These are phyloP conservation scores for Russula brevipes DNA, from an alignment of 768 basidiomycete species.

Conservation along the genomic window DNA sequence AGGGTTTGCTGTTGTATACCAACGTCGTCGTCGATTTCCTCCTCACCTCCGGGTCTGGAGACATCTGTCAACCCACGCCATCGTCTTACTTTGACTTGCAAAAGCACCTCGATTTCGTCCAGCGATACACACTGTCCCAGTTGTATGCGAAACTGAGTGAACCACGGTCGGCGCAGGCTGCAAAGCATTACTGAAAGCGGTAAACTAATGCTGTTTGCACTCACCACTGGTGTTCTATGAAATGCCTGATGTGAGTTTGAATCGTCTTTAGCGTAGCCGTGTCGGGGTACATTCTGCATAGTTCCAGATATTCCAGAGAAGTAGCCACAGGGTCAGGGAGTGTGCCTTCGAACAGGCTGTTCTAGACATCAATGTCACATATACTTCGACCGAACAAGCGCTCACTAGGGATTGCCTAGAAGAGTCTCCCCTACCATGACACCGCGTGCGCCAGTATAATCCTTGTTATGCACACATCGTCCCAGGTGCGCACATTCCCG, in stretches of 20 bases:
- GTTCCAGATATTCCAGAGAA: conserved; percentile 61
- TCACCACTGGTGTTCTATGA: conserved; percentile 65
- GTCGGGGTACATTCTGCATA: conserved; percentile 50
- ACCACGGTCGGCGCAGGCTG: conserved; percentile 31
- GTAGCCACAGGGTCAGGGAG: conserved; percentile 61
- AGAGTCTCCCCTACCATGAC: conserved; percentile 80
- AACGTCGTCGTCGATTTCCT: background rate
- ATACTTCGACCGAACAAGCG: background rate
- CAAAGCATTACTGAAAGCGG: background rate
- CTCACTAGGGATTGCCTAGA: conserved; percentile 67
- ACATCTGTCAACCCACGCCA: conserved; percentile 25
- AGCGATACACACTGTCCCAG: conserved; percentile 25
- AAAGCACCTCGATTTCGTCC: conserved; percentile 27
- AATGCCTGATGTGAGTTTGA: conserved; percentile 61
- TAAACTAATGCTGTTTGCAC: conserved; percentile 23
- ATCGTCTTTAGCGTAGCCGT: conserved; percentile 47
- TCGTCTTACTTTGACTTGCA: conserved; percentile 26
- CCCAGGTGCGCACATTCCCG: conserved; percentile 64
- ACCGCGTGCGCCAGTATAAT: conserved; percentile 60
- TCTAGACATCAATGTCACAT: background rate
- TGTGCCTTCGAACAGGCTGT: conserved; percentile 52
- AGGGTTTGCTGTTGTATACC: background rate
- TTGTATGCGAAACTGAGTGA: conserved; percentile 27
- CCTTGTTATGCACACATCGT: conserved; percentile 52
- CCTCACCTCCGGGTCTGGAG: background rate